Conservation (phyloP, 2,329 filamentous ascomycete genomes). For the Ceratocystiopsis minuta region DNA sequence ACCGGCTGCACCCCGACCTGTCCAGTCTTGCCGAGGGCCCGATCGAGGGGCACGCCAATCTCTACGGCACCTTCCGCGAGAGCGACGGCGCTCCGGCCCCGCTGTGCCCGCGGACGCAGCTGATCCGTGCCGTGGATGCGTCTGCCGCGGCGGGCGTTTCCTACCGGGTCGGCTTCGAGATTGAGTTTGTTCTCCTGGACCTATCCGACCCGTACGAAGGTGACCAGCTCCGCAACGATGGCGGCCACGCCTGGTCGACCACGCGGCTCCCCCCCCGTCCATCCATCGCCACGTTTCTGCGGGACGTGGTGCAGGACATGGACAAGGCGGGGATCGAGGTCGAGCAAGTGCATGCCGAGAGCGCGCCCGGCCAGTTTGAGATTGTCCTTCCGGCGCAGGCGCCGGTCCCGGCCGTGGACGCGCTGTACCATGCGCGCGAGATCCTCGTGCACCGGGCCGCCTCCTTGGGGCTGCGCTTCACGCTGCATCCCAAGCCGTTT, state of each 20-base stretch:
- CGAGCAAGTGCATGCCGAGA: conserved; percentile 60
- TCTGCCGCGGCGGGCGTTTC: conserved; percentile 34
- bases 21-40: conserved; percentile 40
- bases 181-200: conserved; percentile 55
- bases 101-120: conserved; percentile 47
- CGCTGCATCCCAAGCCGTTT: conserved; percentile 57
- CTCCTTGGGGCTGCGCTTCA: conserved; percentile 44
- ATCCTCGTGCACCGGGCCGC: conserved; percentile 48
- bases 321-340: conserved; percentile 44
- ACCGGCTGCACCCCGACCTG: conserved; percentile 48
- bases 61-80: conserved; percentile 48
- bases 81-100: conserved; percentile 29
- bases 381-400: conserved; percentile 47
- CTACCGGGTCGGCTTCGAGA: conserved; percentile 60
- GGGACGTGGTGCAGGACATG: conserved; percentile 46
- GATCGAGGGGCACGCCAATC: conserved; percentile 41
- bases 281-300: conserved; percentile 36
- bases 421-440: conserved; percentile 51
- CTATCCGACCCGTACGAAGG: not conserved
- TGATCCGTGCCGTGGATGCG: conserved; percentile 34
- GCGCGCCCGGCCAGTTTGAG: conserved; percentile 58
- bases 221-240: conserved; percentile 32
- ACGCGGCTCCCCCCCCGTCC: conserved; percentile 44
- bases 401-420: conserved; percentile 52
- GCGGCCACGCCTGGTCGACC: conserved; percentile 50